These are phyloP conservation scores for Tetrapisispora arboricola DNA, from an alignment of 805 yeast genomes.

Conservation along the genomic window DNA sequence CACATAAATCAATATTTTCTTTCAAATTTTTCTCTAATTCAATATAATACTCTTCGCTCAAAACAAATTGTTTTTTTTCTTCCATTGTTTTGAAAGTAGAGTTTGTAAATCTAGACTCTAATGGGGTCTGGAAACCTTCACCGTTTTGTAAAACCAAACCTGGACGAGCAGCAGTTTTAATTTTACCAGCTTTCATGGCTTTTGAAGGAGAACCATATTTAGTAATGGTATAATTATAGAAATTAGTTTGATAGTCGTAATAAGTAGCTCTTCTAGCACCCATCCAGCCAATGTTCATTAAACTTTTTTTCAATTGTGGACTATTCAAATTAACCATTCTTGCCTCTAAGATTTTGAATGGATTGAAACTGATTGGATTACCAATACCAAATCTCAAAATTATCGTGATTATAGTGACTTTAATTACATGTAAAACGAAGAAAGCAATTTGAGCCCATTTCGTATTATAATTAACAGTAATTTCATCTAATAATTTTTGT, in stretches of 20 bases:
- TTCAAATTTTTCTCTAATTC: constrained; percentile 42
- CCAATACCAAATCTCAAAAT: constrained; percentile 59
- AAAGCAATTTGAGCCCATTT: constrained; percentile 51
- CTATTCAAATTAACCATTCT: constrained; percentile 28
- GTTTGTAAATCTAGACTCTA: constrained; percentile 30
- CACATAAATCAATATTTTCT: constrained; percentile 27
- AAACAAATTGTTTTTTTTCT: constrained; percentile 37
- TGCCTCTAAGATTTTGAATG: constrained; percentile 23
- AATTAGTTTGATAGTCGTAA: constrained; percentile 59
- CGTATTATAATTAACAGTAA: constrained; percentile 31
- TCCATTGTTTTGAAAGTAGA: constrained; percentile 32
- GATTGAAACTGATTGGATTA: constrained; percentile 59
- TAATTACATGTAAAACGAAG: constrained; percentile 62
- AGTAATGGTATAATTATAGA: constrained; percentile 53
- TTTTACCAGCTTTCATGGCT: constrained; percentile 66
- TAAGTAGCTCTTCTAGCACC: constrained; percentile 68
- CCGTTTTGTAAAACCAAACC: constrained; percentile 60
- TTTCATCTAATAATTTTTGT: constrained; percentile 40
- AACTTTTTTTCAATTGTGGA: constrained; percentile 31
- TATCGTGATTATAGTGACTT: constrained; percentile 45
- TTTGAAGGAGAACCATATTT: constrained; percentile 64
- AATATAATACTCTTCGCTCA: constrained; percentile 47
- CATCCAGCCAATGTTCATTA: constrained; percentile 83
- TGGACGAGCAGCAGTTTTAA: constrained; percentile 44
- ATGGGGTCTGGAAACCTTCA: constrained; percentile 72